These are phyloP conservation scores for Scenedesmus sp. DNA, from an alignment of 163 green algal genomes.

Conservation along the genomic window DNA sequence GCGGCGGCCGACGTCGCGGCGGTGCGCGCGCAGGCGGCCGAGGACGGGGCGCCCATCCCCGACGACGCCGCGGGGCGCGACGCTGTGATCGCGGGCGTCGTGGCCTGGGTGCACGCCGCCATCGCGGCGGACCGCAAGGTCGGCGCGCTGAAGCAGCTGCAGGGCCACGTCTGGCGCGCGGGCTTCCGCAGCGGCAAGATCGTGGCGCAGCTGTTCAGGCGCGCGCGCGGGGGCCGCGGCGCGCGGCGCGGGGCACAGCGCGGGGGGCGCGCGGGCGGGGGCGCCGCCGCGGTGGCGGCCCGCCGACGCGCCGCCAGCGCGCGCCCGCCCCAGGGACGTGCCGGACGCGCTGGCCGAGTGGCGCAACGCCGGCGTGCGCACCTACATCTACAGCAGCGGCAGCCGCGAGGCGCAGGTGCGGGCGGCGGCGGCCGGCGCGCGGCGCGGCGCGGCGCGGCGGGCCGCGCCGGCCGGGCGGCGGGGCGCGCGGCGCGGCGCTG, in stretches of 20 bases:
- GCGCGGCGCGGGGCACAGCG: no score
- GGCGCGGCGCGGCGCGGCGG: no score
- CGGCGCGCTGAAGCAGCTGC: slow-evolving; percentile 57
- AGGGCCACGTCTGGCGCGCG: slow-evolving; percentile 91
- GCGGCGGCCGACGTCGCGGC: slow-evolving; percentile 61
- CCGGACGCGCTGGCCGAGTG: slow-evolving; percentile 77
- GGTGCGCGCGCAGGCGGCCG: slow-evolving; percentile 61
- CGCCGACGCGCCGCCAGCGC: no score
- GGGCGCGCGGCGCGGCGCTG: no score
- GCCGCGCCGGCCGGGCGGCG: no score
- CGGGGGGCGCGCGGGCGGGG: no score
- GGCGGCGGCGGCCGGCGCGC: neutral
- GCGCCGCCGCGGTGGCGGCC: no score
- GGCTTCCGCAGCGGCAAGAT: slow-evolving; percentile 82
- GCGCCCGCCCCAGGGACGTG: slow-evolving; percentile 75
- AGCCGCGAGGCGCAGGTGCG: slow-evolving; percentile 81
- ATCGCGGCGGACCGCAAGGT: slow-evolving; percentile 90
- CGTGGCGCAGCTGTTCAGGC: slow-evolving; percentile 74
- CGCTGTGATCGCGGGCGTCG: slow-evolving; percentile 69
- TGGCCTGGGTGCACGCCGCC: slow-evolving; percentile 68
- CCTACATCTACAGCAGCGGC: slow-evolving; percentile 97
- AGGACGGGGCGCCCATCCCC: slow-evolving; percentile 48
- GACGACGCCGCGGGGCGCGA: slow-evolving; percentile 37
- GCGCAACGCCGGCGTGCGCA: slow-evolving; percentile 76
- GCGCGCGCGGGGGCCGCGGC: neutral